Conservation (phyloP, 2,329 filamentous ascomycete species). For the Phialophora expanda region DNA sequence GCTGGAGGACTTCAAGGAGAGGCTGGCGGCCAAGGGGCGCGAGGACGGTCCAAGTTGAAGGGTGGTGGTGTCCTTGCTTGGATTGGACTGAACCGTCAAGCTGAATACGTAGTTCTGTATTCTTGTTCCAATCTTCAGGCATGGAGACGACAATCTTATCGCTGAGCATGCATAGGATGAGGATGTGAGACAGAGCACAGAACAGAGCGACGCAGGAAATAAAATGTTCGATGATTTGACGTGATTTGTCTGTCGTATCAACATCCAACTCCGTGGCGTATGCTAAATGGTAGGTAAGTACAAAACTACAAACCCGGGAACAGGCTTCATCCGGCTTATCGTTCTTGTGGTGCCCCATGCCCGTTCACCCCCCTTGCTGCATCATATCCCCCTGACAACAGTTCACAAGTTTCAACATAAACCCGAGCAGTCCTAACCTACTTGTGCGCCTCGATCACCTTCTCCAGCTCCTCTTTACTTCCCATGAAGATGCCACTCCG, state of each 20-base stretch:
- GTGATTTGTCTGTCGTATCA: not conserved
- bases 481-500: slow-evolving; percentile 95
- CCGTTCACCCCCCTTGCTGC: not conserved
- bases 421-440: slow-evolving; percentile 12
- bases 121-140: not conserved
- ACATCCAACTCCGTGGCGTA: not conserved
- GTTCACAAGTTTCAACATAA: not conserved
- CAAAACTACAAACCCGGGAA: not conserved
- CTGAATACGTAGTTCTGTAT: not conserved
- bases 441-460: slow-evolving; percentile 84
- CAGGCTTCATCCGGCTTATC: not conserved
- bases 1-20: slow-evolving; percentile 21
- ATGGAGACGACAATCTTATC: not conserved
- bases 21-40: not conserved
- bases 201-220: not conserved
- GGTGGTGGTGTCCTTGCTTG: too few species aligned
- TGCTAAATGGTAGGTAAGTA: not conserved
- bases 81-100: not conserved
- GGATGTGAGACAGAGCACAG: not conserved
- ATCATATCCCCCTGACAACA: not conserved
- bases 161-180: not conserved
- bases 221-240: not conserved
- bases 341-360: not conserved
- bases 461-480: slow-evolving; percentile 92
- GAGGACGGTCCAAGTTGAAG: not conserved